Conservation (phyloP, 2,329 filamentous ascomycete genomes). For the Fusarium chuoi region DNA sequence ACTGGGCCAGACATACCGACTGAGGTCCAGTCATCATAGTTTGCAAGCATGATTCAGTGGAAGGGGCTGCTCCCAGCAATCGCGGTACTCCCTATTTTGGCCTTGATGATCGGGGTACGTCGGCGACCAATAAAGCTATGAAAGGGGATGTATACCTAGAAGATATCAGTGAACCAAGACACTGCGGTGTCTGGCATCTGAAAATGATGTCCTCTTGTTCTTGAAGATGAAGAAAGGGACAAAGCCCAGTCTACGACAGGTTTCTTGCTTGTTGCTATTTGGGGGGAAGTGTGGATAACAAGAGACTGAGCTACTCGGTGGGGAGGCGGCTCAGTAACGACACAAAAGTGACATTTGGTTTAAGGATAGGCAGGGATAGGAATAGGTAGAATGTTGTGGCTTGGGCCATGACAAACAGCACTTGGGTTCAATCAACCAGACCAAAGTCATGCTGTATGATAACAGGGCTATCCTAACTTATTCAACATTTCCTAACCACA, state of each 20-base stretch:
- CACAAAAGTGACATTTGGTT: constrained; percentile 7
- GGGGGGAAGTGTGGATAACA: neutral
- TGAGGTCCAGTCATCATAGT: constrained; percentile 23
- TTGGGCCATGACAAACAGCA: neutral
- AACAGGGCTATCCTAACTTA: constrained; percentile 6
- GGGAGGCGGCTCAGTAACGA: constrained; percentile 38
- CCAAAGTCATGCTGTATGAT: neutral
- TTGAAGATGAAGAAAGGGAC: neutral
- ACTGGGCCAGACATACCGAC: constrained; percentile 27
- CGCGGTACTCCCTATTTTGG: neutral
- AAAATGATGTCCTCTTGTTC: neutral
- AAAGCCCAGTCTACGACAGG: neutral
- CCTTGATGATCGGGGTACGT: neutral
- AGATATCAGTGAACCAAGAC: neutral
- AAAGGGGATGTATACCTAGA: neutral
- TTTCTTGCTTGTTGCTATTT: neutral
- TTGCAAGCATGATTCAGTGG: neutral
- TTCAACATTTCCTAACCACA: constrained; percentile 11
- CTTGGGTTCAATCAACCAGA: neutral
- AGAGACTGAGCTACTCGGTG: constrained; percentile 40
- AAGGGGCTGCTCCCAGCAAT: neutral
- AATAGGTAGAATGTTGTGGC: constrained; percentile 4
- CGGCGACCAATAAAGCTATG: neutral
- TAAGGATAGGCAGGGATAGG: neutral
- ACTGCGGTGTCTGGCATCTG: neutral